Evolutionary conservation across 1,284 basidiomycete species (phyloP), one percentile per base, ranked within the genome.

Genomic region (Fomitopsis betulina): DNA sequence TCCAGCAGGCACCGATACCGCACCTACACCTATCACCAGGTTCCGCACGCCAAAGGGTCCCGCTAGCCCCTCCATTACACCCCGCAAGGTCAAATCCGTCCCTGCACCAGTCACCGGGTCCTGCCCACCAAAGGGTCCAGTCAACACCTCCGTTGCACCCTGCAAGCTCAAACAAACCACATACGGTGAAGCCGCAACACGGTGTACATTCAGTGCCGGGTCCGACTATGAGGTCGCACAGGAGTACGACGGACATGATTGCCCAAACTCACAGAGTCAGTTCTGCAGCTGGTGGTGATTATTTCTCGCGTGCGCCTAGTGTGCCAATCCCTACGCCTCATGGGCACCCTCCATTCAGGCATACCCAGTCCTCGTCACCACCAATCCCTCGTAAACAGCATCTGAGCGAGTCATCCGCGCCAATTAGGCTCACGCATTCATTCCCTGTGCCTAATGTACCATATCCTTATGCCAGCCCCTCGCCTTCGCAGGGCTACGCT

Each of bases 311-410:
- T 45, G 8, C 5, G 23, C 40, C 43, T 4, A 3, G 17, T 13
- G 32, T 50, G 13, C 21, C 10, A 13, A 53, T 56, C 17, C 56
- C 61, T 2, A 30, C 40, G 33, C 58, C 38, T 25, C 58, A 43
- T 13, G 6, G 49, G 23, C 50, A 52, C 21, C 54, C 55, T 42
- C 61, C 13, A 55, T 45, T 63, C 38, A 64, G 58, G 42, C 66
- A 60, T 38, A 13, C 65, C 21, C 63, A 59, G 23, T 51, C 68
- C 30, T 55, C 62, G 17, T 58, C 64, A 17, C 58, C 64, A 0
- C 73, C 76, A 5, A 57, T 76, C 12, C 75, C 71, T 45, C 69
- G 67, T 57, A 75, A 70, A 45, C 75, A 72, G 0, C 67, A 59
- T 50, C 51, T 58, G 30, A 57, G 51, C 47, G 54, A 58, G 10